Evolutionary conservation across 1,139 yeast species (phyloP), one percentile per base, ranked within the genome.

Genomic region (Nadsonia commutata): DNA sequence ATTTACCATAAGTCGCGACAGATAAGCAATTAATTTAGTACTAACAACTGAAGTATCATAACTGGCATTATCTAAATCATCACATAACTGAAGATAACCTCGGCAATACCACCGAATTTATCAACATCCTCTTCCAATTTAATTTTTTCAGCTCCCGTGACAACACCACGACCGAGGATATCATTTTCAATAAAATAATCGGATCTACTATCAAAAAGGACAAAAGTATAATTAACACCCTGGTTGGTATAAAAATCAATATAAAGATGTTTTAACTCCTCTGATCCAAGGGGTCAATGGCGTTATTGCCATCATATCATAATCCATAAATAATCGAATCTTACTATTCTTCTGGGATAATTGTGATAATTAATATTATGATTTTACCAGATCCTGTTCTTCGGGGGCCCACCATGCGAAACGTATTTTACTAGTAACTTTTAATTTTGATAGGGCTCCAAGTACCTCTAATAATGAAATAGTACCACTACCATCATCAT

Each of bases 391-490:
- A 1, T 96, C 97, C 66, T 86, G 95, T 63, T 88, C 97, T 66
- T 88, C 97, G 44, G 95, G 96, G 37, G 95, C 80, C 95, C 96
- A 88, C 93, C 94, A 88, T 3, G 94, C 95, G 62, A 88, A 83
- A 61, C 95, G 77, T 38, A 88, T 95, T 41, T 90, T 85, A 60
- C 88, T 88, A 54, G 76, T 81, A 44, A 84, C 74, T 56, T 76
- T 74, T 69, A 72, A 86, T 41, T 80, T 71, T 43, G 90, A 65
- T 60, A 88, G 74, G 45, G 78, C 78, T 56, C 75, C 72, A 43
- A 96, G 96, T 44, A 86, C 93, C 56, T 81, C 84, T 51, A 88
- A 70, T 49, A 86, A 70, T 1, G 95, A 80, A 49, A 84, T 74
- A 27, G 94, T 76, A 45, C 96, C 96, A 8, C 90, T 77, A 18